A percentile compares a stretch with the other conserved stretches of the same genome.
phyloP scores from a whole-genome alignment of 73 alveolate species.

The Tetrahymena malaccensis region DNA sequence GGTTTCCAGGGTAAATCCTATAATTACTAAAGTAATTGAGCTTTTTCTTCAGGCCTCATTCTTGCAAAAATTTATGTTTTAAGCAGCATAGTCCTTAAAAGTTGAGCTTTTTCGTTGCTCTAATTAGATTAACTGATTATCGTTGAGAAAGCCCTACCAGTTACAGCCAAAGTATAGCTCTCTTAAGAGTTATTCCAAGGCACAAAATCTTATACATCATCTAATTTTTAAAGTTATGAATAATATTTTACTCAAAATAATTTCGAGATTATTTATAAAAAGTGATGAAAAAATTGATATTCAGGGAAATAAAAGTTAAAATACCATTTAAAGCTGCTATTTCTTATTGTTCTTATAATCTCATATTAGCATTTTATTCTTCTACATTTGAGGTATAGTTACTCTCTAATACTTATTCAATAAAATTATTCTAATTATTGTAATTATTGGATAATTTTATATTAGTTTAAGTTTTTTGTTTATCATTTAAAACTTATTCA shows the following conservation, averaged over 20 bases:
- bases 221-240: neutral
- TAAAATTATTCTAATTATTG: neutral
- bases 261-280: too few relatives aligned
- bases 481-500: neutral
- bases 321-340: constrained; percentile 2
- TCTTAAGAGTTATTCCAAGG: constrained; percentile 38
- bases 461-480: too few relatives aligned
- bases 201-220: neutral
- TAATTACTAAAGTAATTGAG: constrained; percentile 51
- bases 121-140: neutral
- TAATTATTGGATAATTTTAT: too few relatives aligned
- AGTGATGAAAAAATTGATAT: neutral
- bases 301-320: neutral
- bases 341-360: neutral
- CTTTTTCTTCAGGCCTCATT: constrained; percentile 84
- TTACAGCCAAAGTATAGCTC: constrained; percentile 37
- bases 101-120: constrained; percentile 1
- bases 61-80: constrained; percentile 84
- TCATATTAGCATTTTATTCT: neutral
- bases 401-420: neutral
- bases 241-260: too few relatives aligned
- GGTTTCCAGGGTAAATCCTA: constrained; percentile 39
- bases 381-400: neutral
- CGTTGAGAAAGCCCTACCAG: constrained; percentile 48
- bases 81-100: constrained; percentile 40